Evolutionary conservation across 2,329 filamentous ascomycete genomes (phyloP).

Genomic region (Aaosphaeria arxii): DNA sequence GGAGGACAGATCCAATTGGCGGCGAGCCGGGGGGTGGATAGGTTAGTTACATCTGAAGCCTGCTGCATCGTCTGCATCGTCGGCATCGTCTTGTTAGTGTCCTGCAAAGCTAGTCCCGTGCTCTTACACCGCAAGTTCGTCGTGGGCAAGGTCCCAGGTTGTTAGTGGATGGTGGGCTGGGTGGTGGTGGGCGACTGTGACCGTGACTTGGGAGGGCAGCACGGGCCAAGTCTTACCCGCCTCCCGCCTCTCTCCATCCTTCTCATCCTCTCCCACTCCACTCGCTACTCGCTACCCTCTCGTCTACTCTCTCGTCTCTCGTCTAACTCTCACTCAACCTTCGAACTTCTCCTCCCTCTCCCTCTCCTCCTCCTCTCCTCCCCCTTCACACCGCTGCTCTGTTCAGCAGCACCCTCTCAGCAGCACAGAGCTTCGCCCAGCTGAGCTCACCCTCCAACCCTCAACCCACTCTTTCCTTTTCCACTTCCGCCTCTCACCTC

Average conservation of each 20-base stretch:
- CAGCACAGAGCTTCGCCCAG: constrained; percentile 30
- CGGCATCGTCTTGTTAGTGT: too few relatives aligned
- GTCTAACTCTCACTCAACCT: too few relatives aligned
- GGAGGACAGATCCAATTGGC: constrained; percentile 1
- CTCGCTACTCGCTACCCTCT: too few relatives aligned
- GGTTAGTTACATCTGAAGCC: too few relatives aligned
- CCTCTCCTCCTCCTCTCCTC: constrained; percentile 12
- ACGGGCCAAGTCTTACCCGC: constrained; percentile 8
- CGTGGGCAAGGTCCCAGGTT: too few relatives aligned
- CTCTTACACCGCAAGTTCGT: too few relatives aligned
- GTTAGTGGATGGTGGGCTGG: constrained; percentile 2
- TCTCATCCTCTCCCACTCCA: not conserved
- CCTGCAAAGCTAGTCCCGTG: too few relatives aligned
- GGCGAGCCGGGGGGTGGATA: not conserved
- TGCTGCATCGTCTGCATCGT: too few relatives aligned
- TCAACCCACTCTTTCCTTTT: too few relatives aligned
- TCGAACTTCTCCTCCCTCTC: not conserved
- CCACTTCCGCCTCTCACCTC: constrained; percentile 11
- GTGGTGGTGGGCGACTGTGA: constrained; percentile 9
- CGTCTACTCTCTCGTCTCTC: too few relatives aligned
- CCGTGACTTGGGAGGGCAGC: constrained; percentile 11
- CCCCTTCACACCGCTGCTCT: constrained; percentile 16
- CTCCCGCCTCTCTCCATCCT: constrained; percentile 7
- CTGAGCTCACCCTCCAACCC: constrained; percentile 14
- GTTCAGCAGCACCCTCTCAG: constrained; percentile 19